Evolutionary conservation across 306 rosid species (phyloP), one percentile per base, ranked within the genome.

Genomic region (Cicer judaicum): DNA sequence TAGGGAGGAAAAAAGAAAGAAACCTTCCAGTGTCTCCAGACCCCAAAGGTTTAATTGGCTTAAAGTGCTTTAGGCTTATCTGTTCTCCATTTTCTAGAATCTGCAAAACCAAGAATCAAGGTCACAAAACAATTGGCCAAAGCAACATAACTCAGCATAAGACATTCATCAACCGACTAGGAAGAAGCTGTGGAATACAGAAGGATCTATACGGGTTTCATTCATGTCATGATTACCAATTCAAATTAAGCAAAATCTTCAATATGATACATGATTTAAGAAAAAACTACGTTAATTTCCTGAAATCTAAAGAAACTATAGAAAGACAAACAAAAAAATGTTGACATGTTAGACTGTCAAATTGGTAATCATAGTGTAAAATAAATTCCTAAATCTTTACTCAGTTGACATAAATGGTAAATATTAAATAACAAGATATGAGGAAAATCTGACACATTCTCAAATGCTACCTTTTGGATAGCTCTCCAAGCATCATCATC

Each of bases 11-110:
- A 24, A 62, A 7, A n/a, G 19, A 71, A 34, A 71, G 75, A 10
- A 73, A 93, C 98, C 94, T 89, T 86, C 99, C 99, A 72, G 99
- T 94, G 76, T 94, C 99, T 46, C 99, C 99, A 6, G 89, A 88
- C 24, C 99, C 99, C 88, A 94, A 81, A 41, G 99, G 95, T 67
- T 86, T 94, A 44, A 94, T 62, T 70, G 99, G 99, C 85, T 54
- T 90, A 73, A 94, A 92, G 76, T 94, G 99, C 80, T 87, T 86
- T 83, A 94, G 77, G 66, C 92, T 86, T 39, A 94, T 88, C 76
- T 72, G 88, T 70, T 94, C 97, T 56, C 96, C 97, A 50, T 80
- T 80, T 24, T 88, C 88, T 50, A 86, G 44, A 83, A 90, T 88
- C 99, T 94, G 88, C 84, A 82, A 79, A 70, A 78, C 64, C 65